These are phyloP conservation scores for Epichloe hybrida DNA, from an alignment of 2,329 filamentous ascomycete genomes.

Conservation along the genomic window DNA sequence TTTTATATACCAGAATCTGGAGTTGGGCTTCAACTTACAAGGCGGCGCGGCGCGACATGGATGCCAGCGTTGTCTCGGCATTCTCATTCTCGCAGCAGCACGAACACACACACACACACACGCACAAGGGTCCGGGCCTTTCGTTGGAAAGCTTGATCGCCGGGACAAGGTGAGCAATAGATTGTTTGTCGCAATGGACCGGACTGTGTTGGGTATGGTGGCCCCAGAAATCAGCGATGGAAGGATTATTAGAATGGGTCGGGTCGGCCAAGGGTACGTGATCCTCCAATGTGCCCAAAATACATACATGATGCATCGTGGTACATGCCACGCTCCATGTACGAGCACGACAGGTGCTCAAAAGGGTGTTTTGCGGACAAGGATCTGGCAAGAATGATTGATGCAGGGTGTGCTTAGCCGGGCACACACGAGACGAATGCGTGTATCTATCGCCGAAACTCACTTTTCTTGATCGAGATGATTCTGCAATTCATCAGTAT, in stretches of 20 bases:
- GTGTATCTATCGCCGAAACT: background rate
- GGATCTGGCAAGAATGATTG: background rate
- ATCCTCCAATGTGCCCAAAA: background rate
- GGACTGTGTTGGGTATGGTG: background rate
- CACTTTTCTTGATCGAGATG: background rate
- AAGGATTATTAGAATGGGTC: conserved; percentile 2
- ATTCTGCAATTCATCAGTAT: background rate
- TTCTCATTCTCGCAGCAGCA: background rate
- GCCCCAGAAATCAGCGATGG: background rate
- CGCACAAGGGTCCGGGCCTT: background rate
- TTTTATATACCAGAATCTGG: background rate
- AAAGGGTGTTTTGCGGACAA: background rate
- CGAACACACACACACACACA: background rate
- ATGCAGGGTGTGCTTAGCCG: background rate
- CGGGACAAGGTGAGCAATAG: background rate
- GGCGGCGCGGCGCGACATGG: background rate
- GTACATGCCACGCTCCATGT: background rate
- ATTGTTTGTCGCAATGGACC: background rate
- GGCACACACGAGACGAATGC: background rate
- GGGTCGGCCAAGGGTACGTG: background rate
- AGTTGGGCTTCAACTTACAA: background rate
- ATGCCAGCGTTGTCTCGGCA: conserved; percentile 3
- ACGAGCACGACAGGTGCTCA: background rate
- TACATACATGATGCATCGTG: background rate
- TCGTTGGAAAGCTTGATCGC: background rate